Evolutionary conservation across 441 rosid genomes (phyloP).

Genomic region (Flueggea neowawraea): DNA sequence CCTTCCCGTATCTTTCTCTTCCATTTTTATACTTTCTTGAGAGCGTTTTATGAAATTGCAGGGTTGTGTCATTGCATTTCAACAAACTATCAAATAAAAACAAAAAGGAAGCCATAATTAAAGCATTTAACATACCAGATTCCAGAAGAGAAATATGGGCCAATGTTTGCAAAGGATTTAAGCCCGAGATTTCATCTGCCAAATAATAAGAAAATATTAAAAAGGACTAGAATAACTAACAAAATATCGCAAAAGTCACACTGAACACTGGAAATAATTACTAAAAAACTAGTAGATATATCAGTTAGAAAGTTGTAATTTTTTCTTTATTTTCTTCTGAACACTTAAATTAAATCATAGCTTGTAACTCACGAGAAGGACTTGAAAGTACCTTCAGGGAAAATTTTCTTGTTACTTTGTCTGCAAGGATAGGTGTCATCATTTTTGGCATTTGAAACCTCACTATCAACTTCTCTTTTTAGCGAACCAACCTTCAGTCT

Average conservation of each 20-base stretch:
- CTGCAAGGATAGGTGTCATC: slow-evolving; percentile 31
- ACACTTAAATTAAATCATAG: no score
- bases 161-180: slow-evolving; percentile 73
- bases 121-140: slow-evolving; percentile 53
- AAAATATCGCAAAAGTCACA: not conserved
- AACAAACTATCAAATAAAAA: not conserved
- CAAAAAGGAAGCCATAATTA: slow-evolving; percentile 9
- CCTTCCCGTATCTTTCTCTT: no score
- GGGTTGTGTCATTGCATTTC: not conserved
- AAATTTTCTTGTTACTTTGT: slow-evolving; percentile 45
- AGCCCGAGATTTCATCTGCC: slow-evolving; percentile 63
- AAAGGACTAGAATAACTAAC: not conserved
- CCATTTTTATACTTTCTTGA: no score
- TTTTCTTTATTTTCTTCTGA: no score
- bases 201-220: not conserved
- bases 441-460: slow-evolving; percentile 41
- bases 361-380: not conserved
- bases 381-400: slow-evolving; percentile 48
- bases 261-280: no score
- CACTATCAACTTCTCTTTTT: slow-evolving; percentile 38
- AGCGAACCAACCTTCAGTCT: slow-evolving; percentile 32
- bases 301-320: no score
- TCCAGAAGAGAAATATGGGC: slow-evolving; percentile 61
- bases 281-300: no score
- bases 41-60: no score